Base-by-base conservation (phyloP, 306 rosid genomes). In the Cyamopsis tetragonoloba region DNA sequence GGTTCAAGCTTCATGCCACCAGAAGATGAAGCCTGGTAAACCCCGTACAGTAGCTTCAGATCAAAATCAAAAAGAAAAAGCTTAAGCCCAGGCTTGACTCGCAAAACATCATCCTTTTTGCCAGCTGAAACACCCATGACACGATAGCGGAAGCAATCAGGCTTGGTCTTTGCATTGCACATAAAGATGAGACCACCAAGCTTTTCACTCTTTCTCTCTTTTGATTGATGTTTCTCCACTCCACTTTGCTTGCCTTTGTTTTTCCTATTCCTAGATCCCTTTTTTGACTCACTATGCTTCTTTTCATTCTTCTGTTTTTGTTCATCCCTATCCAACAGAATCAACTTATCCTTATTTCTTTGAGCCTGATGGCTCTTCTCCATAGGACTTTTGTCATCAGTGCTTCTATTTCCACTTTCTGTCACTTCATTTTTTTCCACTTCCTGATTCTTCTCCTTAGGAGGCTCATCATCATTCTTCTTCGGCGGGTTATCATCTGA, bases 131-230 rank as follows among this genome's bases (percentile, higher is more conserved):
- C 81, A 73, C 96, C 98, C 98, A 89, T 89, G 72, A 93, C 81
- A 15, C 56, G 69, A 79, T 86, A 83, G 12, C 47, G 81, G 58
- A 88, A 89, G 83, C 98, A 89, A 80, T 89, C 97, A 22, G 97
- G 97, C 75, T 86, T 93, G 30, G 98, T 89, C 77, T 88, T 93
- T 73, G 84, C 79, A 65, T 72, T 93, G 88, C 98, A 93, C 98
- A 93, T 86, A 83, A 93, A 93, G 80, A 93, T 93, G 64, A 84
- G 60, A 62, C 98, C 98, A 62, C 91, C 98, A 57, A 83, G 76
- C 32, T 74, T 89, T 79, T 88, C 96, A 32, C 71, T 71, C 56
- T 31, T 72, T 34, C 26, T 61, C 42, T 71, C 83, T 15, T 53
- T 65, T 6, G 44, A 55, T 43, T 10, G 70, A 63, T 27, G 58